Percentiles rank a stretch among this genome's conserved stretches.
phyloP scores from a whole-genome alignment of 169 alveolate species.

The Plasmodium relictum region DNA sequence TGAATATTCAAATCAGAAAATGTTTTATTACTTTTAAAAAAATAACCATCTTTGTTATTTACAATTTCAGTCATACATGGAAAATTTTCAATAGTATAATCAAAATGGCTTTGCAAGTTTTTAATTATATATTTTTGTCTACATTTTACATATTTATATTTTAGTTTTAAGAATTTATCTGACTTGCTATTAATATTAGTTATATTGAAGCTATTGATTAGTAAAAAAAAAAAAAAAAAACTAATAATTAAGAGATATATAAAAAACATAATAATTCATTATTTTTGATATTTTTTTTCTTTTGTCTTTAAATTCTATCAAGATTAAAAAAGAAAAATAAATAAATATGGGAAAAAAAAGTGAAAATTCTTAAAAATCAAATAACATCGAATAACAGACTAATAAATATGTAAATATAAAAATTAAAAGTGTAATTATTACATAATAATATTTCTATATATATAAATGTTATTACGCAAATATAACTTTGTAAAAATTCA shows the following conservation, averaged over 20 bases:
- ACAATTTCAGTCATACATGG: slow-evolving; percentile 27
- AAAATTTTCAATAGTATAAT: slow-evolving; percentile 23
- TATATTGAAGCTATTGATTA: slow-evolving; percentile 25
- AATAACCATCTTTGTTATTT: slow-evolving; percentile 24
- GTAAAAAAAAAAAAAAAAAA: slow-evolving; percentile 10
- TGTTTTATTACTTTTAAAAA: slow-evolving; percentile 45
- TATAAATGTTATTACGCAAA: too few species aligned
- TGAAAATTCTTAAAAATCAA: background rate
- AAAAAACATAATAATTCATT: slow-evolving; percentile 65
- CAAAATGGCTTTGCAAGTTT: slow-evolving; percentile 7
- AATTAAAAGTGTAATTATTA: too few species aligned
- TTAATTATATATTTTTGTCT: background rate
- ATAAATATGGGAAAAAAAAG: slow-evolving; percentile 13
- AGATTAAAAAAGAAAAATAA: slow-evolving; percentile 26
- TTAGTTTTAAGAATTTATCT: background rate
- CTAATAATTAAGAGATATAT: background rate
- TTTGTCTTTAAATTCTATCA: slow-evolving; percentile 32
- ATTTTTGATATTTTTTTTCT: slow-evolving; percentile 36
- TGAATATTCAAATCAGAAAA: slow-evolving; percentile 51
- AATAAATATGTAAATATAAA: too few species aligned
- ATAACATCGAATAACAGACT: too few species aligned
- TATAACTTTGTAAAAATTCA: too few species aligned
- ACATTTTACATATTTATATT: slow-evolving; percentile 27
- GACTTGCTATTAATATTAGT: slow-evolving; percentile 12
- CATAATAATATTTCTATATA: too few species aligned